A percentile compares a stretch with the other conserved stretches of the same genome.
phyloP scores from a whole-genome alignment of 2,329 filamentous ascomycete genomes.

The Lecanosticta acicola region DNA sequence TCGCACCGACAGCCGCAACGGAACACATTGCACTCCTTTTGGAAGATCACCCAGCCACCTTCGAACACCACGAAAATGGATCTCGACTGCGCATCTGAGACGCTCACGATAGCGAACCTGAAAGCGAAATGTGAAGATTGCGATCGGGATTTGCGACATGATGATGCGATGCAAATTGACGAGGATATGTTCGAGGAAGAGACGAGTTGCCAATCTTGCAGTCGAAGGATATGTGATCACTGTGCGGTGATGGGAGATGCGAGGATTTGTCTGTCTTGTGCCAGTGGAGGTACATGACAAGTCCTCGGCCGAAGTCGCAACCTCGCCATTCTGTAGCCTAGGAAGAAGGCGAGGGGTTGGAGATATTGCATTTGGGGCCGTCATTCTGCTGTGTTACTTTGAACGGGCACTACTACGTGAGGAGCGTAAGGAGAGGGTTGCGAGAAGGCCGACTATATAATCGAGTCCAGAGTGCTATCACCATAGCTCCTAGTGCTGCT shows the following conservation, averaged over 20 bases:
- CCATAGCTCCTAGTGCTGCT: too few relatives aligned
- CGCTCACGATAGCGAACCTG: neutral
- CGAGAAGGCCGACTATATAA: too few relatives aligned
- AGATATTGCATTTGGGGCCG: too few relatives aligned
- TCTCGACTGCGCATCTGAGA: neutral
- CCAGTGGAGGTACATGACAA: conserved; percentile 15
- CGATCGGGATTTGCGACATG: conserved; percentile 32
- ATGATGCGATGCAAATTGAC: conserved; percentile 35
- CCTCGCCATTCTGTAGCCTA: too few relatives aligned
- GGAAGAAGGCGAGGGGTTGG: too few relatives aligned
- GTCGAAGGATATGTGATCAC: conserved; percentile 37
- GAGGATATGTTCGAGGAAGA: conserved; percentile 24
- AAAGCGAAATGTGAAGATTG: conserved; percentile 41
- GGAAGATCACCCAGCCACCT: conserved; percentile 37
- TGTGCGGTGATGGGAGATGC: conserved; percentile 37
- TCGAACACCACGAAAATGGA: conserved; percentile 16
- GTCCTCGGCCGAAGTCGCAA: too few relatives aligned
- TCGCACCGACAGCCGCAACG: conserved; percentile 31
- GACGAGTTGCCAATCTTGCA: conserved; percentile 36
- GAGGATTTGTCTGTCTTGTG: conserved; percentile 40
- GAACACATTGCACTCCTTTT: conserved; percentile 45
- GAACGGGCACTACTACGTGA: too few relatives aligned
- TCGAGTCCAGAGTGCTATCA: too few relatives aligned
- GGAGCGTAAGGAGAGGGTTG: too few relatives aligned
- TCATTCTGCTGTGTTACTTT: too few relatives aligned